Evolutionary conservation across 208 protist genomes (phyloP).

Genomic region (Trypanosomatidae sp.): DNA sequence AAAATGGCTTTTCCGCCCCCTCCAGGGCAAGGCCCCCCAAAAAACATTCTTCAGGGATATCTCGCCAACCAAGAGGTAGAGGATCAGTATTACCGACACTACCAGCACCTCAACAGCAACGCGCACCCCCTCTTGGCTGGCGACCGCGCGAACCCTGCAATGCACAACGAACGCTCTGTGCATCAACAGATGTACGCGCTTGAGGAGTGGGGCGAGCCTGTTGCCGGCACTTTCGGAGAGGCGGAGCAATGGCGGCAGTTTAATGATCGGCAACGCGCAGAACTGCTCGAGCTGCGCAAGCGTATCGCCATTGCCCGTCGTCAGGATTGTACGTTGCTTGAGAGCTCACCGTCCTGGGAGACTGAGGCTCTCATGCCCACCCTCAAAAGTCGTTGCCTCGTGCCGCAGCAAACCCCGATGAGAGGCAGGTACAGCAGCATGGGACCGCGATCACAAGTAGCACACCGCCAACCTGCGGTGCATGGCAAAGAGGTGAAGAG

Average conservation of each 20-base stretch:
- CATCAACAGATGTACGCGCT: not conserved
- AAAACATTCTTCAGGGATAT: slow-evolving; percentile 1
- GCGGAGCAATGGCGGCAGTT: slow-evolving; percentile 48
- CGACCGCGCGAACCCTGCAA: not conserved
- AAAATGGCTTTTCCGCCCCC: not conserved
- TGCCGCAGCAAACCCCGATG: slow-evolving; percentile 8
- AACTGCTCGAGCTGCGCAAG: slow-evolving; percentile 34
- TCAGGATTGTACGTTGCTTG: slow-evolving; percentile 32
- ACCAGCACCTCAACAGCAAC: not conserved
- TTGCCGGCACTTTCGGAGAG: slow-evolving; percentile 1
- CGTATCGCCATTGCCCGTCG: slow-evolving; percentile 42
- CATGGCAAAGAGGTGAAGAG: not conserved
- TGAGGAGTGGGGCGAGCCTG: too few relatives aligned
- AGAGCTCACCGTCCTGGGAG: slow-evolving; percentile 1
- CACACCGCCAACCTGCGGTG: not conserved
- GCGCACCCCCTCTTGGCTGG: not conserved
- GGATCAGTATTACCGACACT: slow-evolving; percentile 9
- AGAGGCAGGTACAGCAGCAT: slow-evolving; percentile 1
- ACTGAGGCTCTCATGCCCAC: not conserved
- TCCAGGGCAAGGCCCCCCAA: not conserved
- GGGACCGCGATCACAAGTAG: not conserved
- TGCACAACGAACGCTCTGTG: not conserved
- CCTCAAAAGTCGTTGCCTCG: not conserved
- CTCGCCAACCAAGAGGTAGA: slow-evolving; percentile 4
- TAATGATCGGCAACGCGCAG: slow-evolving; percentile 57